Percentiles rank a stretch among this genome's conserved stretches.
Conservation (phyloP, 78 protist genomes). For the Dictyostelium purpureum region DNA sequence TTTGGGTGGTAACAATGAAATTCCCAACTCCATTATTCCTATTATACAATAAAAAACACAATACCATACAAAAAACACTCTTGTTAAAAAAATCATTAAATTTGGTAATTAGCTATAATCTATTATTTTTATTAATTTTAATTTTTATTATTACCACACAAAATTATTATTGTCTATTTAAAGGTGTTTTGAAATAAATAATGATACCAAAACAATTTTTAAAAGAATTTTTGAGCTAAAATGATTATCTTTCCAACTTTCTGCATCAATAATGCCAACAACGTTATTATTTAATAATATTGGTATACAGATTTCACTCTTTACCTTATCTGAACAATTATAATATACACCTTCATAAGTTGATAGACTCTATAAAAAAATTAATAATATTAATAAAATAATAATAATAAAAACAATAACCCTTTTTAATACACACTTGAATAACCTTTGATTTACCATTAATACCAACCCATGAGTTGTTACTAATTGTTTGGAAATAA, state of each 20-base stretch:
- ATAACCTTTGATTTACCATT: conserved; percentile 37
- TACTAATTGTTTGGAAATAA: conserved; percentile 2
- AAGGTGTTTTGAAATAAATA: not conserved
- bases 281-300: conserved; percentile 19
- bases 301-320: conserved; percentile 55
- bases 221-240: not conserved
- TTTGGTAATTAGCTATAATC: no score
- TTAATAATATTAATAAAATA: not conserved
- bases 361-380: not conserved
- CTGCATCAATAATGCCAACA: conserved; percentile 67
- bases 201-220: not conserved
- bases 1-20: no score
- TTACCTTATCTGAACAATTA: conserved; percentile 70
- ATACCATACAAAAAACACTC: no score
- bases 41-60: no score
- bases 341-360: conserved; percentile 53
- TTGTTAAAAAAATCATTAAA: no score
- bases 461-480: conserved; percentile 33
- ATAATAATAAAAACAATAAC: not conserved
- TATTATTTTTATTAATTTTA: no score
- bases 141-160: no score
- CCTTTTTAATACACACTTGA: not conserved
- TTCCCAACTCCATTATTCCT: no score
- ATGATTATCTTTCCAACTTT: conserved; percentile 43
- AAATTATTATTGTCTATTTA: no score